Evolutionary conservation across 129 eudicot genomes (phyloP).

Genomic region (Chrysanthemum makinoi): DNA sequence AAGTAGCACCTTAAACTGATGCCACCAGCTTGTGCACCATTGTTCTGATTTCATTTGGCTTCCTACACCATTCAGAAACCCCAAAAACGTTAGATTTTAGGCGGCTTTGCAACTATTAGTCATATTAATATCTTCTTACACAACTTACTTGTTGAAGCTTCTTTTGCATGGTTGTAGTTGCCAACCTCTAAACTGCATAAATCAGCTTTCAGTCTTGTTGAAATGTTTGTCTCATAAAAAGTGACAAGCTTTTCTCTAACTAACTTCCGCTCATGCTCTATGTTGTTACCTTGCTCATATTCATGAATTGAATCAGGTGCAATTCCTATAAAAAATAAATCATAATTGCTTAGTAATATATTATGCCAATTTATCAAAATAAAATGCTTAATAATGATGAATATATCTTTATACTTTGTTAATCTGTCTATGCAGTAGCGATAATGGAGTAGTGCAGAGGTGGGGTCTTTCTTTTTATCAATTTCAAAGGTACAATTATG

Average conservation of each 20-base stretch:
- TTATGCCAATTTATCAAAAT: slow-evolving; percentile 10
- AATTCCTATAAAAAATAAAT: slow-evolving; percentile 55
- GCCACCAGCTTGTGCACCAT: slow-evolving; percentile 50
- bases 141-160: slow-evolving; percentile 65
- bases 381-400: slow-evolving; percentile 29
- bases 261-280: slow-evolving; percentile 57
- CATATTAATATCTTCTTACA: not conserved
- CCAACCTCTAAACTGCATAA: slow-evolving; percentile 55
- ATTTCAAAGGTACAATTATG: slow-evolving; percentile 38
- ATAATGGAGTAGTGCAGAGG: slow-evolving; percentile 28
- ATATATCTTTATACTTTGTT: slow-evolving; percentile 25
- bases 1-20: slow-evolving; percentile 70
- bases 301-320: slow-evolving; percentile 67
- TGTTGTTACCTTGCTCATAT: slow-evolving; percentile 58
- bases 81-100: slow-evolving; percentile 4
- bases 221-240: slow-evolving; percentile 75
- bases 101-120: not conserved
- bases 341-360: slow-evolving; percentile 14
- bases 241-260: slow-evolving; percentile 67
- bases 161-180: slow-evolving; percentile 48
- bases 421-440: slow-evolving; percentile 27
- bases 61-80: slow-evolving; percentile 40
- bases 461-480: slow-evolving; percentile 41
- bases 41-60: slow-evolving; percentile 51
- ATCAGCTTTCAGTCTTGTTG: slow-evolving; percentile 69